Conservation (phyloP, 2,329 filamentous ascomycete genomes). For the Aspergillus fischeri region DNA sequence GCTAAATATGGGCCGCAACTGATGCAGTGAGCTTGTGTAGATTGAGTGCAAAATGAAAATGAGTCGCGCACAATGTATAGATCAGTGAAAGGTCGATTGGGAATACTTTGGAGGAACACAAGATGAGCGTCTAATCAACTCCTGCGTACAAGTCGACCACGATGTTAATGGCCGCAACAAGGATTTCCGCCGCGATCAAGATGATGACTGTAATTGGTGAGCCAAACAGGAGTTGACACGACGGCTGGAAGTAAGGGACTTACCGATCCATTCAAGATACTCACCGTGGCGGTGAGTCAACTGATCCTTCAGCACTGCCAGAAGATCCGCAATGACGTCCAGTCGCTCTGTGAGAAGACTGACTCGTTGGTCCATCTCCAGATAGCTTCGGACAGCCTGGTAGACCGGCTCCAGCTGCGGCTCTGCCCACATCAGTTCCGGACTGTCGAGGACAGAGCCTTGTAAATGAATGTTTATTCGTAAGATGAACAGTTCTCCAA, state of each 20-base stretch:
- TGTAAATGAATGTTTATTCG: constrained; percentile 98
- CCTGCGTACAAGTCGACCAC: constrained; percentile 85
- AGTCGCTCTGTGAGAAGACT: constrained; percentile 82
- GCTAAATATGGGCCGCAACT: background rate
- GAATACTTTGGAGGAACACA: background rate
- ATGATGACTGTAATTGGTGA: constrained; percentile 66
- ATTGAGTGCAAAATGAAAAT: constrained; percentile 4
- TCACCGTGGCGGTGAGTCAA: constrained; percentile 88
- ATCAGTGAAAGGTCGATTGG: constrained; percentile 5
- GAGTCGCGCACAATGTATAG: constrained; percentile 5
- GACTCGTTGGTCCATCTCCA: constrained; percentile 97
- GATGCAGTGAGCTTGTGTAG: background rate
- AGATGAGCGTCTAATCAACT: constrained; percentile 43
- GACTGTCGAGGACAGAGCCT: constrained; percentile 91
- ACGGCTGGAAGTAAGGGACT: constrained; percentile 31
- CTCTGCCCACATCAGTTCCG: constrained; percentile 97
- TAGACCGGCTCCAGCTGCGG: constrained; percentile 96
- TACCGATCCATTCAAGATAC: constrained; percentile 85
- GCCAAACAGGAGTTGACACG: constrained; percentile 2
- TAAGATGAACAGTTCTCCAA: constrained; percentile 95
- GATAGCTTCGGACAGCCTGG: constrained; percentile 86
- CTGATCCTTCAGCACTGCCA: constrained; percentile 93
- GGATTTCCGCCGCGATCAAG: constrained; percentile 89
- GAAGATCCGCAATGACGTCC: constrained; percentile 86
- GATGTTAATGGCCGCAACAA: constrained; percentile 91